Base-by-base conservation (phyloP, 805 yeast species). In the Barnettozyma wickerhamii region DNA sequence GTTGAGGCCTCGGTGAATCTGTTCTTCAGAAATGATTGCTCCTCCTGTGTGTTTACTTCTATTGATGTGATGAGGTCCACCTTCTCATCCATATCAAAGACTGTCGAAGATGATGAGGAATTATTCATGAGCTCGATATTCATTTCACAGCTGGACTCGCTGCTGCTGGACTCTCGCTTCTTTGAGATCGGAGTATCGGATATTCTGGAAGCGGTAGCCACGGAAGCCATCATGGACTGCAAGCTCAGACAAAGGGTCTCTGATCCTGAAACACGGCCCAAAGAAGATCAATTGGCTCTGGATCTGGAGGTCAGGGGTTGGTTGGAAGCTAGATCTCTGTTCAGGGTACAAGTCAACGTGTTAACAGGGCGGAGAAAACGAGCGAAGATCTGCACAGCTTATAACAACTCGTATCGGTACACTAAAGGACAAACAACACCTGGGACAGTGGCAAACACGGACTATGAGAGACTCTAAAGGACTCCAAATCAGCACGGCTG, bases 81-180 rank as follows among this genome's bases (percentile, higher is more conserved):
- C 14, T 34, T 35, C 10, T 38, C 32, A n/a, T 33, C 37, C 12
- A 32, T 17, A 6, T 35, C 40, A 23, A 23, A 34, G 5, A 19
- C 39, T 4, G 34, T 35, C n/a, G 46, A 38, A 19, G 43, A 34
- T 5, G 42, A 40, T 6, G 38, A 37, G 10, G 38, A 26, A 24
- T 40, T 35, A 12, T 23, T 23, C 21, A 31, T 19, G 10, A 35
- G 19, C 2, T 35, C 33, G 10, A 28, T 13, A 19, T 15, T 28
- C 7, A 33, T 19, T 10, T 27, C 35, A 10, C 26, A 13, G 30
- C 35, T 35, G 19, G 33, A 30, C n/a, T 40, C 39, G 23, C 36
- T 35, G 6, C 26, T 28, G 12, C 17, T 19, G n/a, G 38, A 35
- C 9, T 17, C 19, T 20, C 19, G 28, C 19, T 35, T 35, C 28